Evolutionary conservation across 2,329 filamentous ascomycete genomes (phyloP).

Genomic region (Arthroderma sp.): DNA sequence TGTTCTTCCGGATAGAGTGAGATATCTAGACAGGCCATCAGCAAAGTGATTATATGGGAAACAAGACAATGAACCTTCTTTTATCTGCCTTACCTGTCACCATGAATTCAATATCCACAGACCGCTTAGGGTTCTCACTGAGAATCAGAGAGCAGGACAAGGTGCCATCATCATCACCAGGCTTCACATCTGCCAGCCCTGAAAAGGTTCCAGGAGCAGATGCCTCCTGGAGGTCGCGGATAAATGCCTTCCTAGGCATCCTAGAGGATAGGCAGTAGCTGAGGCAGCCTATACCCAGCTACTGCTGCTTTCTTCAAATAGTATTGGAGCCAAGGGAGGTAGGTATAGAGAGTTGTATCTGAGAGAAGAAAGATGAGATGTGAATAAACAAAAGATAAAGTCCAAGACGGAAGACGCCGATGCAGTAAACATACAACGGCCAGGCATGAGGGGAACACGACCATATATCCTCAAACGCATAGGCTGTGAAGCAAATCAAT

Average conservation of each 20-base stretch:
- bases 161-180: constrained; percentile 60
- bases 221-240: constrained; percentile 43
- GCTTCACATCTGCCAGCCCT: constrained; percentile 44
- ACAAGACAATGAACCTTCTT: constrained; percentile 4
- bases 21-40: constrained; percentile 36
- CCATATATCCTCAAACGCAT: no score
- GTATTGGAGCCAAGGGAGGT: background rate
- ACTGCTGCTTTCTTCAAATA: background rate
- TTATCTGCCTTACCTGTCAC: constrained; percentile 28
- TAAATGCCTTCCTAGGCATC: constrained; percentile 58
- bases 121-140: constrained; percentile 17
- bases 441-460: background rate
- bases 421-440: background rate
- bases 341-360: background rate
- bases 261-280: background rate
- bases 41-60: background rate
- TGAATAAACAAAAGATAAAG: background rate
- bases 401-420: background rate
- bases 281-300: background rate
- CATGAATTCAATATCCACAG: constrained; percentile 28
- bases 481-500: background rate
- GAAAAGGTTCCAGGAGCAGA: constrained; percentile 29
- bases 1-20: constrained; percentile 49
- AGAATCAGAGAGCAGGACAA: constrained; percentile 49
- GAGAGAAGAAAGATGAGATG: background rate